These are phyloP conservation scores for Aspergillus viridinutans DNA, from an alignment of 2,329 filamentous ascomycete genomes.

Conservation along the genomic window DNA sequence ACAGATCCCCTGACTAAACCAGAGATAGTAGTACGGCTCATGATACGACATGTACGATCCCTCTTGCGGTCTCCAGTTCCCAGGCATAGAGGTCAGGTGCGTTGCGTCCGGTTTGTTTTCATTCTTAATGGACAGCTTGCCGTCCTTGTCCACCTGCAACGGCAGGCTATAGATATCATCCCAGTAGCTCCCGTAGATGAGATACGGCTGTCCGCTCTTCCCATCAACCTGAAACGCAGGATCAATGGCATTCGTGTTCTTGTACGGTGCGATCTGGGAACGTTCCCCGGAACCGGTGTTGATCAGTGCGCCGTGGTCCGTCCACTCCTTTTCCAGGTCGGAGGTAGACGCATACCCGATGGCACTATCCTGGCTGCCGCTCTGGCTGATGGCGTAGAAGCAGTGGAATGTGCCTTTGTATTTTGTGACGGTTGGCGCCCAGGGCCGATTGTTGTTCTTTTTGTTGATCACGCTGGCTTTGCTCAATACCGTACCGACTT, in stretches of 20 bases:
- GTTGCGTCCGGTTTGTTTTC: conserved; percentile 14
- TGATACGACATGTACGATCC: conserved; percentile 29
- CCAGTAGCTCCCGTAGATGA: conserved; percentile 32
- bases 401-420: conserved; percentile 26
- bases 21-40: conserved; percentile 30
- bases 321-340: conserved; percentile 20
- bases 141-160: conserved; percentile 13
- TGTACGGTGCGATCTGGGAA: conserved; percentile 21
- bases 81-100: conserved; percentile 19
- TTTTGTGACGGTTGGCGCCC: conserved; percentile 27
- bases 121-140: conserved; percentile 22
- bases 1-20: conserved; percentile 32
- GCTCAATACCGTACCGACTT: conserved; percentile 23
- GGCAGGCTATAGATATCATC: conserved; percentile 27
- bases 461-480: conserved; percentile 23
- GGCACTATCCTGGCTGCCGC: conserved; percentile 23
- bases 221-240: conserved; percentile 22
- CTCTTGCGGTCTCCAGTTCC: conserved; percentile 20
- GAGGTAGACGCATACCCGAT: conserved; percentile 29
- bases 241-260: conserved; percentile 28
- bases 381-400: conserved; percentile 25
- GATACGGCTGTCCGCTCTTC: conserved; percentile 17
- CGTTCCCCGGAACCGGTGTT: conserved; percentile 18
- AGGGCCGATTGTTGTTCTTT: conserved; percentile 21
- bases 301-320: conserved; percentile 27